These are phyloP conservation scores for Cercophora newfieldiana DNA, from an alignment of 495 filamentous ascomycete genomes.

Conservation along the genomic window DNA sequence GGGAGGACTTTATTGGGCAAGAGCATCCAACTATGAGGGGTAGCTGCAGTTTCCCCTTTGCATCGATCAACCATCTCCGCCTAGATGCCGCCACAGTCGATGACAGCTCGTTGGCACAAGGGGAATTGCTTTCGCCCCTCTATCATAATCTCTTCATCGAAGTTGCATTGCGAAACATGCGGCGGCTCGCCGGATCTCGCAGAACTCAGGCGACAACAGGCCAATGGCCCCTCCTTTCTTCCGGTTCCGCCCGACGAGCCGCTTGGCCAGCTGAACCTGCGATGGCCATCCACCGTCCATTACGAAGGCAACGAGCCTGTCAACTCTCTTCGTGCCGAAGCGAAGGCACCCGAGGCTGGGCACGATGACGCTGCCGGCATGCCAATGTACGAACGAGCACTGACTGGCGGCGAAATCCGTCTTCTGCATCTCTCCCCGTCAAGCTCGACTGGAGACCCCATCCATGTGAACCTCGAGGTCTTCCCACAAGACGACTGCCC, in stretches of 20 bases:
- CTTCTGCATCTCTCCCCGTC: background rate
- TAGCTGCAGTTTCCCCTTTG: no score
- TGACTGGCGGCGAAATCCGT: background rate
- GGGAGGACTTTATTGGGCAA: no score
- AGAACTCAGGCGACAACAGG: background rate
- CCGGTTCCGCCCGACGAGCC: conserved; percentile 2
- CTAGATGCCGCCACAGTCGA: background rate
- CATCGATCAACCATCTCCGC: no score
- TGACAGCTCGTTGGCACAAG: background rate
- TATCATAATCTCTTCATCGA: background rate
- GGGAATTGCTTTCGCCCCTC: background rate
- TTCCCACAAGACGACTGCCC: conserved; percentile 13
- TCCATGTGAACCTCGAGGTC: conserved; percentile 27
- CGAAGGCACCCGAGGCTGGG: background rate
- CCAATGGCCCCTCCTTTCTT: background rate
- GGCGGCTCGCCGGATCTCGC: background rate
- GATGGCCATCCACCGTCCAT: conserved; percentile 11
- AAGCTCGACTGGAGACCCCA: background rate
- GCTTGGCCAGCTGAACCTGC: conserved; percentile 16
- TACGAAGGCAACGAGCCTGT: background rate
- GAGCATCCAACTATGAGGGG: no score
- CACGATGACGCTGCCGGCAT: background rate
- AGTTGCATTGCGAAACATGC: background rate
- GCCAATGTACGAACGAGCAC: background rate
- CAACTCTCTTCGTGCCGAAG: background rate